Base-by-base conservation (phyloP, 345 rosid genomes). In the Arabidopsis thaliana region DNA sequence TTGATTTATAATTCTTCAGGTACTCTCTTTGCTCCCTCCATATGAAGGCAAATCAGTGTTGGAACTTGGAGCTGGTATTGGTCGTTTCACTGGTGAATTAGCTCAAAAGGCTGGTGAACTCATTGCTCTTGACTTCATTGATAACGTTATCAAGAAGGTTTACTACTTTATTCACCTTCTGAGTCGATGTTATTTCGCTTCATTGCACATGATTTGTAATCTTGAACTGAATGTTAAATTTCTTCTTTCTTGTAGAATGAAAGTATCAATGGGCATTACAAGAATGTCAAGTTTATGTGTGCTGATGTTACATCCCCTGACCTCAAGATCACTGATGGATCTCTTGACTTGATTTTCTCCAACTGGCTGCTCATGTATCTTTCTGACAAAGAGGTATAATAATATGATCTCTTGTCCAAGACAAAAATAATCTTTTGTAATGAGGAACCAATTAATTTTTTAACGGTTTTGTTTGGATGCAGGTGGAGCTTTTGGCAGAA, bases 301-400 rank as follows among this genome's bases (percentile, higher is more conserved):
- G 93, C 96, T 4, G 99, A 93, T 65, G 96, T 88, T 62, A 92
- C 98, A 44, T 93, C 98, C 32, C 90, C 87, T 5, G 88, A 86
- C 53, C 65, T 96, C 72, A 75, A 80, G n/a, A 70, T 96, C 65
- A 32, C 93, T 24, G 91, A 90, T 61, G 93, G 72, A 72, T 90
- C 97, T 12, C 65, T 93, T 62, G 97, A 93, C 80, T 77, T 96
- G 82, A 85, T 96, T 8, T 93, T 96, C 75, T 96, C 99, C 20
- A 93, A 96, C 81, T 93, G 97, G 98, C 85, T 93, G 38, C 89
- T 93, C 8, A 96, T 93, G 99, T 90, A 93, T 87, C 99, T 96
- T 45, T 89, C 97, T 40, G 98, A 96, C 79, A 69, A 84, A 59
- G 98, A 96, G 96, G 98, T 96, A 75, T 41, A 59, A 5, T 28